Base-by-base conservation (phyloP, 129 eudicot genomes). In the Ambrosia trifida region DNA sequence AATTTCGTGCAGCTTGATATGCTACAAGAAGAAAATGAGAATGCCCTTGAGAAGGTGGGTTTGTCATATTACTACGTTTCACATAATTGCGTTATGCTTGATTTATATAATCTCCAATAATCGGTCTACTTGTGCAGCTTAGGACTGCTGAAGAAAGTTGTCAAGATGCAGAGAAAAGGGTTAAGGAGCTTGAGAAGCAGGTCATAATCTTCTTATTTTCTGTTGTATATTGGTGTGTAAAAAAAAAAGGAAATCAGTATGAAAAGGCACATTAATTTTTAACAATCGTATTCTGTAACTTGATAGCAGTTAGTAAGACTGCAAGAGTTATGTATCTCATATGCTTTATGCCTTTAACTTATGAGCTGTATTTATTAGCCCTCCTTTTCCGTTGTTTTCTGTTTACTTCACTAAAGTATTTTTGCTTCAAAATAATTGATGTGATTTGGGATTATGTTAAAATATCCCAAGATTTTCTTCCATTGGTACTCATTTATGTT, bases 181-280 rank as follows among this genome's bases (percentile, higher is more conserved):
- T 94, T 73, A 90, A 83, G 90, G 99, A 94, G 82, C 99, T 94
- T 79, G 99, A 94, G 81, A 94, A 90, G 64, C 97, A 94, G 99
- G 99, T 89, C 32, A 70, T 53, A 19, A 51, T 24, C 31, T 70
- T 41, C 44, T 76, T 33, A 52, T 74, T 67, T 49, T 74, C 44
- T 51, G 17, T 59, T 19, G 63, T 49, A 45, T 38, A 43, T 44
- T 60, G 20, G 47, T 30, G 32, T 68, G 56, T 69, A 56, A 31
- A 43, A 73, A 33, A 31, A 66, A 35, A 66, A 66, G 17, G 50
- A 66, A 65, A 75, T 40, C 35, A 4, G 17, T 36, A 52, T 16
- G 5, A 47, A 38, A 28, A 17, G 68, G 70, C 63, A 45, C 70
- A 16, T 46, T 49, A 31, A 44, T 61, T 73, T 70, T 28, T 73